Percentiles rank a stretch among this genome's conserved stretches.
phyloP scores from a whole-genome alignment of 1,284 basidiomycete species.

The Peniophora sp. region DNA sequence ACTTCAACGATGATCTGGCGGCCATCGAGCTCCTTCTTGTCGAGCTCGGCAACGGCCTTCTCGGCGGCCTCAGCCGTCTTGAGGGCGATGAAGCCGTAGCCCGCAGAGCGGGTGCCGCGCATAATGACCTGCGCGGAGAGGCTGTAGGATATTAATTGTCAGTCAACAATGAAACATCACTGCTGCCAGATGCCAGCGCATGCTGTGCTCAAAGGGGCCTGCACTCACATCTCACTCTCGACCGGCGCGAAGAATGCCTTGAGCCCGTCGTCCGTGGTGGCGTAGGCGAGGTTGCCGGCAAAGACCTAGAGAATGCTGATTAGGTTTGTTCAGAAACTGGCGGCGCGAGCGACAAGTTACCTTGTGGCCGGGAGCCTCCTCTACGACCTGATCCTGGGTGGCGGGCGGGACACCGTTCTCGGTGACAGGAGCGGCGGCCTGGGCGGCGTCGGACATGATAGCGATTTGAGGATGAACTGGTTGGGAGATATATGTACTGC shows the following conservation, averaged over 20 bases:
- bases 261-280: constrained; percentile 84
- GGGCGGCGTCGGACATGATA: constrained; percentile 73
- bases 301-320: constrained; percentile 52
- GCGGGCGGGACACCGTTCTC: constrained; percentile 74
- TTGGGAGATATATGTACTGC: constrained; percentile 24
- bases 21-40: constrained; percentile 83
- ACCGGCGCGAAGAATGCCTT: constrained; percentile 82
- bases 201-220: constrained; percentile 23
- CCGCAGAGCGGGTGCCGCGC: constrained; percentile 75
- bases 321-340: constrained; percentile 12
- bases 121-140: constrained; percentile 74
- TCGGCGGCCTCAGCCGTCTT: constrained; percentile 74
- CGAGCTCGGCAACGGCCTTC: constrained; percentile 78
- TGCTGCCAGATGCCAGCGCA: constrained; percentile 8
- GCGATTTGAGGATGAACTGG: constrained; percentile 42
- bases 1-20: constrained; percentile 83
- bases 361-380: constrained; percentile 73
- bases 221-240: constrained; percentile 71
- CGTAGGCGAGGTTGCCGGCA: constrained; percentile 82
- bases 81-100: constrained; percentile 89
- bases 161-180: constrained; percentile 9
- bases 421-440: constrained; percentile 45
- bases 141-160: constrained; percentile 29
- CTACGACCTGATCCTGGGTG: constrained; percentile 55
- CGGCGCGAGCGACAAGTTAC: constrained; percentile 24